Evolutionary conservation across 2,329 filamentous ascomycete species (phyloP).

Genomic region (Domatiomyces globalis): DNA sequence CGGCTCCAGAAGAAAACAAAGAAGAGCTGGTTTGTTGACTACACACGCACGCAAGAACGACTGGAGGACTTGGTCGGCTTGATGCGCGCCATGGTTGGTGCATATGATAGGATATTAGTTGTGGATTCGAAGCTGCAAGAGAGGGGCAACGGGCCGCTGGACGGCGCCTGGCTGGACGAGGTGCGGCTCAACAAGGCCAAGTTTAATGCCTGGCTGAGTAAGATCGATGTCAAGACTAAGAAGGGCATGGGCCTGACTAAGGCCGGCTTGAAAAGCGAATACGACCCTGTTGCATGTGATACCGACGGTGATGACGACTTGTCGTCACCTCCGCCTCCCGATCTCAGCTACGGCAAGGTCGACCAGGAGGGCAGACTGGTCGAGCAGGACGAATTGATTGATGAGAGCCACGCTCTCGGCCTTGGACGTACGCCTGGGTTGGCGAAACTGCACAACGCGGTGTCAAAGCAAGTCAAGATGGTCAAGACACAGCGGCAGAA

Average conservation of each 20-base stretch:
- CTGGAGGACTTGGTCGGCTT: conserved; percentile 16
- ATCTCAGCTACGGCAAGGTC: background rate
- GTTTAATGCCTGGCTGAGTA: conserved; percentile 1
- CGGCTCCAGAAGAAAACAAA: conserved; percentile 4
- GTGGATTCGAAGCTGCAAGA: conserved; percentile 15
- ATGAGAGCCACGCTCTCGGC: background rate
- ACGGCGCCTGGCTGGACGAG: conserved; percentile 6
- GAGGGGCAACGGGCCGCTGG: conserved; percentile 13
- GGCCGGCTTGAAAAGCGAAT: background rate
- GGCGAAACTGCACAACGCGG: background rate
- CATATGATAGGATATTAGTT: conserved; percentile 20
- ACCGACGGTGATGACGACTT: background rate
- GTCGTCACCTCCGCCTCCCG: no score
- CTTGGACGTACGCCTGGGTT: background rate
- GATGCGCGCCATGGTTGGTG: conserved; percentile 21
- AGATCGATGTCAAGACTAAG: background rate
- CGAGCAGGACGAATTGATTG: background rate
- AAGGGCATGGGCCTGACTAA: background rate
- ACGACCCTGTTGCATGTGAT: background rate
- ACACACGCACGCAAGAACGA: conserved; percentile 6
- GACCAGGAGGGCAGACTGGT: background rate
- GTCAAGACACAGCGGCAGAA: background rate
- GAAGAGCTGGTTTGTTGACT: conserved; percentile 1
- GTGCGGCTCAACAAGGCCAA: conserved; percentile 2
- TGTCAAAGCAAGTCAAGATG: background rate